These are phyloP conservation scores for Lycium ferocissimum DNA, from an alignment of 257 asterid species.

Conservation along the genomic window DNA sequence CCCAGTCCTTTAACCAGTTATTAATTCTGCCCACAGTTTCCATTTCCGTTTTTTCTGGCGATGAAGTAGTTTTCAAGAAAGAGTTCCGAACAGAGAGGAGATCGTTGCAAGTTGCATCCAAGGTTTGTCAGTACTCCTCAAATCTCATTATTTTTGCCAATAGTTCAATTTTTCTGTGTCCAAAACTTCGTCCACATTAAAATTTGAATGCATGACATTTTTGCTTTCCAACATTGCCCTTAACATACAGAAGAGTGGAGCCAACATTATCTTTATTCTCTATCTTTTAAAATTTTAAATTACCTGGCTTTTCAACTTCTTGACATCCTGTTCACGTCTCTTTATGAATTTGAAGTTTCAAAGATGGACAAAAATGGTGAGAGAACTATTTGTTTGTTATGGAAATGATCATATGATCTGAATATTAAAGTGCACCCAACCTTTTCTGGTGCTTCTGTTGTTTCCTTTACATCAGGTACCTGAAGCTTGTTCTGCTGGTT, in stretches of 20 bases:
- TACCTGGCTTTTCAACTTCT: conserved; percentile 1
- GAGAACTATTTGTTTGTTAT: conserved; percentile 15
- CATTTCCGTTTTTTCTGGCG: conserved; percentile 45
- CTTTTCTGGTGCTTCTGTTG: neutral
- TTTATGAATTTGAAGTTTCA: neutral
- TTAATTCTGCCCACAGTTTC: conserved; percentile 45
- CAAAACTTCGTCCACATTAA: neutral
- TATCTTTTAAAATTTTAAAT: conserved; percentile 13
- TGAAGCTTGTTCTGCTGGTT: conserved; percentile 53
- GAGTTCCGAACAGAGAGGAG: conserved; percentile 54
- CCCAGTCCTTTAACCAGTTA: neutral
- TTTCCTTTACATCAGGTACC: conserved; percentile 48
- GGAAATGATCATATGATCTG: neutral
- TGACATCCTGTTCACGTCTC: neutral
- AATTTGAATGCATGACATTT: neutral
- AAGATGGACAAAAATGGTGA: neutral
- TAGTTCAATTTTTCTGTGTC: conserved; percentile 4
- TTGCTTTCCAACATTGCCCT: conserved; percentile 18
- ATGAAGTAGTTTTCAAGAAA: conserved; percentile 39
- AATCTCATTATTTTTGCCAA: neutral
- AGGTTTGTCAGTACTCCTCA: conserved; percentile 42
- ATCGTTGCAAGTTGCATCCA: conserved; percentile 48
- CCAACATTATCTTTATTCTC: neutral
- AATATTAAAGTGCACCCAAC: conserved; percentile 19
- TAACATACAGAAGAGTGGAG: neutral